phyloP scores from a whole-genome alignment of 2,329 filamentous ascomycete species.

The Fusarium albosuccineum region DNA sequence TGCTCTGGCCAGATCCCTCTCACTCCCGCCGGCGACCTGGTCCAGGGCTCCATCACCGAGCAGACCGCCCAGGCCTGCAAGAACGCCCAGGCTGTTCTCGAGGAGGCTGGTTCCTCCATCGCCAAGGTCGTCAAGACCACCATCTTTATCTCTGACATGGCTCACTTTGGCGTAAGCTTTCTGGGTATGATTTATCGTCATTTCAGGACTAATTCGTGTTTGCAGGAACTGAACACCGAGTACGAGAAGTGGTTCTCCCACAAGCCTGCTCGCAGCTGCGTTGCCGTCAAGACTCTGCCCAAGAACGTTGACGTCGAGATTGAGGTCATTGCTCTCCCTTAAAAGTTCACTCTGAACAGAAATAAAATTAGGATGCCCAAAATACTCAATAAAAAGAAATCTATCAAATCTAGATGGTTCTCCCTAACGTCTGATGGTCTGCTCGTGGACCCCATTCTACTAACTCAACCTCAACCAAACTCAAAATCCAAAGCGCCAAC shows the following conservation, averaged over 20 bases:
- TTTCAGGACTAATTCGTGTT: neutral
- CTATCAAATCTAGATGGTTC: neutral
- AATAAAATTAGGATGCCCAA: constrained; percentile 3
- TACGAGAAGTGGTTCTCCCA: constrained; percentile 87
- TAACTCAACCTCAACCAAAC: neutral
- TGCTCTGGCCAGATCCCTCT: constrained; percentile 81
- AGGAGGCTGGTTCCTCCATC: constrained; percentile 83
- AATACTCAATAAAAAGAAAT: constrained; percentile 8
- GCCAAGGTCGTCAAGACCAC: constrained; percentile 89
- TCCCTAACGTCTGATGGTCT: neutral
- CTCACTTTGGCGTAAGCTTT: constrained; percentile 75
- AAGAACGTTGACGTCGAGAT: constrained; percentile 91
- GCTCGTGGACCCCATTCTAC: neutral
- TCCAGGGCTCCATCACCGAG: constrained; percentile 72
- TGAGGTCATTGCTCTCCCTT: constrained; percentile 84
- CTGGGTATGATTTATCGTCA: accelerated
- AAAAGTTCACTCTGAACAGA: constrained; percentile 34
- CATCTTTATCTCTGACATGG: constrained; percentile 94
- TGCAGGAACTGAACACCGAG: constrained; percentile 82
- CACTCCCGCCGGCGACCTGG: constrained; percentile 66
- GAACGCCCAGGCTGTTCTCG: constrained; percentile 87
- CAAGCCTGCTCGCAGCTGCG: constrained; percentile 90
- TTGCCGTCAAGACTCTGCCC: constrained; percentile 89
- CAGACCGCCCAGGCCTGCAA: constrained; percentile 74
- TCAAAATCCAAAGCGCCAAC: neutral